Evolutionary conservation across 495 filamentous ascomycete genomes (phyloP).

Genomic region (Collariella sp.): DNA sequence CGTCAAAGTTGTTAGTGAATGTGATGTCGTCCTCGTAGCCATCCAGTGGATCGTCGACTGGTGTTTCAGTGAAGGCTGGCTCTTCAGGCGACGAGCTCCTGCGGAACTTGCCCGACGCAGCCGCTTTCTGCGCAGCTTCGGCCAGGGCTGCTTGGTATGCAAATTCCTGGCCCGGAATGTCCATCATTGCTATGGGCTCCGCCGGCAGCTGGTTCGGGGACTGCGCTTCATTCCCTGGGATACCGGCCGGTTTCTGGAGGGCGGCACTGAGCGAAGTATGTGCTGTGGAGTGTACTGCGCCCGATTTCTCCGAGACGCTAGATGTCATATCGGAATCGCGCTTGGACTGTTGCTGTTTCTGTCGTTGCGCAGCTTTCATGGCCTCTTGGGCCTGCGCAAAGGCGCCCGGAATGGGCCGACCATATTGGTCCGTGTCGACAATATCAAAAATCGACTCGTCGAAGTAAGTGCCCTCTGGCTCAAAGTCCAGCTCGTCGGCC

Average conservation of each 20-base stretch:
- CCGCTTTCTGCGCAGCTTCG: constrained; percentile 64
- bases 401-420: constrained; percentile 43
- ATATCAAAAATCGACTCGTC: constrained; percentile 77
- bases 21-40: constrained; percentile 36
- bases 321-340: constrained; percentile 34
- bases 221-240: constrained; percentile 7
- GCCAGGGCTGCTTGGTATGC: constrained; percentile 77
- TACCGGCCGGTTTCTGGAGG: constrained; percentile 13
- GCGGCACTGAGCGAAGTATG: constrained; percentile 31
- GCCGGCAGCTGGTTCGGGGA: constrained; percentile 16
- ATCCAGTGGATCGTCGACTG: constrained; percentile 32
- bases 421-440: constrained; percentile 48
- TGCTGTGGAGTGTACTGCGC: constrained; percentile 32
- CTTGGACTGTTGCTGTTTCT: constrained; percentile 23
- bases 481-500: constrained; percentile 41
- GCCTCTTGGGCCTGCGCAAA: constrained; percentile 38
- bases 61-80: constrained; percentile 38
- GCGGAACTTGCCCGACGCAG: constrained; percentile 59
- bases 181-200: constrained; percentile 8
- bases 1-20: constrained; percentile 37
- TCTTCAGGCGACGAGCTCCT: constrained; percentile 48
- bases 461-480: constrained; percentile 48
- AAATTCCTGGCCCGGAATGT: constrained; percentile 43
- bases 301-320: constrained; percentile 30
- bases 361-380: constrained; percentile 22